Base-by-base conservation (phyloP, 1,139 yeast genomes). In the Hanseniaspora uvarum region DNA sequence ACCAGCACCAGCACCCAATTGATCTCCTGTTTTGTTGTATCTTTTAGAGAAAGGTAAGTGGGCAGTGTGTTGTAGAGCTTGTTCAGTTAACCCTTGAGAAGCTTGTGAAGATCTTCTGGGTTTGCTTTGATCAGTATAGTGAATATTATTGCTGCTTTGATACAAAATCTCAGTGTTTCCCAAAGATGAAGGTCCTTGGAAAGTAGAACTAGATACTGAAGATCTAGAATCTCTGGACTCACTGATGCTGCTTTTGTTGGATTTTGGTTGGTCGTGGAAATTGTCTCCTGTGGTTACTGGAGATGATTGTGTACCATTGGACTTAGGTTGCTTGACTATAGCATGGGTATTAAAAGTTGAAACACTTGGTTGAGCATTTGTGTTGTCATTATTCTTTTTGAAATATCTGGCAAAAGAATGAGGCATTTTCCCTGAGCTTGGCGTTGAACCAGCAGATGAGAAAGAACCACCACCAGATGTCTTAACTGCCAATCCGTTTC, bases 1-100 rank as follows among this genome's bases (percentile, higher is more conserved):
- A 43, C 97, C 97, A 2, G 96, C 96, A 56, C 97, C 97, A 11
- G 95, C 95, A 48, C 97, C 97, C 45, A 89, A 73, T 56, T 80
- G 84, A 62, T 87, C 94, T 50, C 95, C 95, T 53, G 82, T 78
- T 64, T 83, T 85, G 51, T 87, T 80, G 65, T 88, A 89, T 58
- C 89, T 74, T 64, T 84, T 86, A 23, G 85, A 77, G 58, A 83
- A 79, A 1, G 94, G 74, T 53, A 68, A 52, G 5, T 60, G 59
- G 5, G 68, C 19, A 10, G 46, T 18, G 14, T 52, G 49, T 24
- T 31, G 43, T n/a, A 52, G 26, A 38, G 53, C 53, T n/a, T 50
- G 48, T 38, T 50, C 53, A n/a, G 40, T 40, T 10, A 44, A 23
- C 12, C 48, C 52, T 12, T 46, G 43, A 4, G 48, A 11, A 18